Evolutionary conservation across 2,329 filamentous ascomycete genomes (phyloP).

Genomic region (Penicillium oxalicum): DNA sequence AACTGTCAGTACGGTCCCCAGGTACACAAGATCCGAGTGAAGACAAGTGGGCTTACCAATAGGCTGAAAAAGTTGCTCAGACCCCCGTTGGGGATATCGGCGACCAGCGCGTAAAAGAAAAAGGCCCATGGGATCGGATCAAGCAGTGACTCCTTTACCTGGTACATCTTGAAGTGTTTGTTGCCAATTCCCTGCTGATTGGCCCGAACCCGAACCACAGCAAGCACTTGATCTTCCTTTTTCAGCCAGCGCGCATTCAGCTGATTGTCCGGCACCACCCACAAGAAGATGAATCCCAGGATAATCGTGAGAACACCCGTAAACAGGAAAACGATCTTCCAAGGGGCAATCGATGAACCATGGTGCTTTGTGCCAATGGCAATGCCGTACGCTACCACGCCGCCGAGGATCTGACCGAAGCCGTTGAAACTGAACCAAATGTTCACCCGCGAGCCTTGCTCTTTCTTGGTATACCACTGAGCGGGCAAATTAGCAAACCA

Average conservation of each 20-base stretch:
- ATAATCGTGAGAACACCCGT: slow-evolving; percentile 49
- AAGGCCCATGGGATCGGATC: slow-evolving; percentile 58
- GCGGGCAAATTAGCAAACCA: neutral
- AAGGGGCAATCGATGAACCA: slow-evolving; percentile 55
- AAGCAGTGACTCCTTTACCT: slow-evolving; percentile 54
- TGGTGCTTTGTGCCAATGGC: slow-evolving; percentile 50
- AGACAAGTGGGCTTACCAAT: slow-evolving; percentile 31
- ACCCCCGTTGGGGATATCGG: slow-evolving; percentile 55
- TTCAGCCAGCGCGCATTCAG: slow-evolving; percentile 58
- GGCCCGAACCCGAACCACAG: slow-evolving; percentile 63
- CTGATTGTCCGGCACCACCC: slow-evolving; percentile 54
- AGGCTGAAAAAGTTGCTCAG: slow-evolving; percentile 58
- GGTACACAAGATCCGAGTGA: neutral
- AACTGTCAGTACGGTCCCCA: neutral
- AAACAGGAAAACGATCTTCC: slow-evolving; percentile 58
- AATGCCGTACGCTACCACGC: slow-evolving; percentile 59
- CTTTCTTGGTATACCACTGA: slow-evolving; percentile 65
- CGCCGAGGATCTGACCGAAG: slow-evolving; percentile 58
- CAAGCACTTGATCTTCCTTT: slow-evolving; percentile 60
- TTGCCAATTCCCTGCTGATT: slow-evolving; percentile 73
- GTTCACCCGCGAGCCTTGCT: slow-evolving; percentile 57
- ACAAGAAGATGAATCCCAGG: slow-evolving; percentile 47
- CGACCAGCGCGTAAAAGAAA: slow-evolving; percentile 51
- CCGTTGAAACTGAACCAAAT: slow-evolving; percentile 68
- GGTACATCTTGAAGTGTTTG: slow-evolving; percentile 62